Conservation (phyloP, 306 rosid species). For the Acacia acuminata region DNA sequence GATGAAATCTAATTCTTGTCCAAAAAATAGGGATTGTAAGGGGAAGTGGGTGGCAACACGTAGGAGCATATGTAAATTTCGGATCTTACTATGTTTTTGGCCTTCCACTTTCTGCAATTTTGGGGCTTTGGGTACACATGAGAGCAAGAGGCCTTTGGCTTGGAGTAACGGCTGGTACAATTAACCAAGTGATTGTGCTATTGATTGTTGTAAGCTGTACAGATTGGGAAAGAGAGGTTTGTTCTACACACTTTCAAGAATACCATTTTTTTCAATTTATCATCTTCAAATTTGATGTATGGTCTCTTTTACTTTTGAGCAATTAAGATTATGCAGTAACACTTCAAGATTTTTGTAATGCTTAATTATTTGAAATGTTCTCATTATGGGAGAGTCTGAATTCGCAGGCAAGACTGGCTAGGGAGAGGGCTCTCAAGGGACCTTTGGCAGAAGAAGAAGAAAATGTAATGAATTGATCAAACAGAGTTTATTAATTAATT, state of each 20-base stretch:
- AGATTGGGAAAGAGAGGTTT: slow-evolving; percentile 72
- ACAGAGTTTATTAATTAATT: not conserved
- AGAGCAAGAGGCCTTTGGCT: slow-evolving; percentile 77
- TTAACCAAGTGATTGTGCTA: slow-evolving; percentile 46
- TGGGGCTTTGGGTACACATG: slow-evolving; percentile 55
- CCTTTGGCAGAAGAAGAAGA: not conserved
- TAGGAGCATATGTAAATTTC: slow-evolving; percentile 41
- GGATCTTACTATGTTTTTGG: slow-evolving; percentile 75
- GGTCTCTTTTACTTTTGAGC: no score
- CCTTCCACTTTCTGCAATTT: slow-evolving; percentile 56
- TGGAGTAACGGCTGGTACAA: slow-evolving; percentile 60
- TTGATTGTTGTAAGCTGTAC: slow-evolving; percentile 47
- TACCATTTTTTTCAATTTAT: not conserved
- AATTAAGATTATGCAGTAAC: no score
- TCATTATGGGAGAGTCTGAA: no score
- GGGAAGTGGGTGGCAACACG: slow-evolving; percentile 12
- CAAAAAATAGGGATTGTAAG: not conserved
- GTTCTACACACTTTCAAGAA: slow-evolving; percentile 20
- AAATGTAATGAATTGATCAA: not conserved
- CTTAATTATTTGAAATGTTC: no score
- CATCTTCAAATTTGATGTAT: not conserved
- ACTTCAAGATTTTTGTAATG: no score
- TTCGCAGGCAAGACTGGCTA: not conserved
- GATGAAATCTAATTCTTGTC: no score
- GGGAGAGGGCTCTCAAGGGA: not conserved